Evolutionary conservation across 192 early-diverging fungal genomes (phyloP), one percentile per base, ranked within the genome.

Genomic region (Coemansia sp.): DNA sequence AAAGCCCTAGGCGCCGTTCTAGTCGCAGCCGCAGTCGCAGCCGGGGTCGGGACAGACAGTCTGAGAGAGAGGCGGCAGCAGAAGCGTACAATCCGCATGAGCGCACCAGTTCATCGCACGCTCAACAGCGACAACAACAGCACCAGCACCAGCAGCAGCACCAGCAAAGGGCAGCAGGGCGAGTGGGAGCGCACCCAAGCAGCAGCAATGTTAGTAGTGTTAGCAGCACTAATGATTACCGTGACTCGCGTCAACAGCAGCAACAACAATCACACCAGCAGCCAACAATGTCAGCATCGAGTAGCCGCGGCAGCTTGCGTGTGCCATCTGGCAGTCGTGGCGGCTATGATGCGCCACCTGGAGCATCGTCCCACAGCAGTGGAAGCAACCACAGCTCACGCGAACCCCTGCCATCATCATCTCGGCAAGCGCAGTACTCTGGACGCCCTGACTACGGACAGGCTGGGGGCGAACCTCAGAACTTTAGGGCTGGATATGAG

Each of bases 401-500:
- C 57, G 57, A 59, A 9, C 57, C 36, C 19, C 7, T 37, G 57
- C 19, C 57, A 13, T 59, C 57, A 14, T 59, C 57, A 6, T 59
- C 57, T 37, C 57, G 57, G 35, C 57, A 59, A 10, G 34, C 57
- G 5, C 57, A 59, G 8, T n/a, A 59, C 35, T 37, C 57, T 59
- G 35, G 35, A 27, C 62, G 66, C 3, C 24, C 64, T n/a, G 64
- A 61, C 54, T 24, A 59, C 21, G 39, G 73, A 37, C 63, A 62
- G 33, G 8, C 36, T 11, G 57, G 57, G 17, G 63, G 39, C n/a
- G 68, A 63, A 3, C 29, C 70, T 31, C 74, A 75, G 57, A 70
- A 67, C 19, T 81, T 73, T 48, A 70, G 79, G 45, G 67, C 74
- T 3, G 79, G 79, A 19, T 81, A 81, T 24, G 79, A 81, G 31